These are phyloP conservation scores for Aspergillus phoenicis DNA, from an alignment of 2,329 filamentous ascomycete genomes.

Conservation along the genomic window DNA sequence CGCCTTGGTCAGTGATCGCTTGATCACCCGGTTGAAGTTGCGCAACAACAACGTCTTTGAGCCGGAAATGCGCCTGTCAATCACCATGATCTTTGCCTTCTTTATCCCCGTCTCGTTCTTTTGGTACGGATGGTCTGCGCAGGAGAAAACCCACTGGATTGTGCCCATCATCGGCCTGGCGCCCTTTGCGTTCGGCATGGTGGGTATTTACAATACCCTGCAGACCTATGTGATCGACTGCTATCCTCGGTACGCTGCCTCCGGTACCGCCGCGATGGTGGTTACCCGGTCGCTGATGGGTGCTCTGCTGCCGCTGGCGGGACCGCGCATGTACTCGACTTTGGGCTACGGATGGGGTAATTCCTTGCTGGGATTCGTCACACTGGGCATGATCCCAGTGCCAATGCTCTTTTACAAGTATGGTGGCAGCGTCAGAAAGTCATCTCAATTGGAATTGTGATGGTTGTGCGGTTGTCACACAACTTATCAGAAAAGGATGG, in stretches of 20 bases:
- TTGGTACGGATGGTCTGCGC: conserved; percentile 60
- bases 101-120: conserved; percentile 59
- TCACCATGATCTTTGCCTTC: conserved; percentile 57
- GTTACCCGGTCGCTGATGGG: not conserved
- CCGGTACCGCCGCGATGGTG: not conserved
- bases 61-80: conserved; percentile 54
- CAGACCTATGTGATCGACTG: conserved; percentile 2
- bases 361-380: not conserved
- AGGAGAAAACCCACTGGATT: conserved; percentile 57
- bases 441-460: not conserved
- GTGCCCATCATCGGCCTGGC: conserved; percentile 45
- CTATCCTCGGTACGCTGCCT: not conserved
- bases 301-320: not conserved
- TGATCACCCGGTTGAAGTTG: conserved; percentile 28
- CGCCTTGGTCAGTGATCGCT: conserved; percentile 34
- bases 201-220: not conserved
- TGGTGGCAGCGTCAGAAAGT: not conserved
- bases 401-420: not conserved
- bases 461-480: not conserved
- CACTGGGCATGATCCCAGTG: not conserved
- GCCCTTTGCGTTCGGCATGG: conserved; percentile 1
- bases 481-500: not conserved
- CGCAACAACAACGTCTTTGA: conserved; percentile 42
- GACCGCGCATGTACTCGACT: not conserved
- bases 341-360: conserved; percentile 6